These are phyloP conservation scores for Phoenix roebelenii DNA, from an alignment of 176 grass and related monocot species.

Conservation along the genomic window DNA sequence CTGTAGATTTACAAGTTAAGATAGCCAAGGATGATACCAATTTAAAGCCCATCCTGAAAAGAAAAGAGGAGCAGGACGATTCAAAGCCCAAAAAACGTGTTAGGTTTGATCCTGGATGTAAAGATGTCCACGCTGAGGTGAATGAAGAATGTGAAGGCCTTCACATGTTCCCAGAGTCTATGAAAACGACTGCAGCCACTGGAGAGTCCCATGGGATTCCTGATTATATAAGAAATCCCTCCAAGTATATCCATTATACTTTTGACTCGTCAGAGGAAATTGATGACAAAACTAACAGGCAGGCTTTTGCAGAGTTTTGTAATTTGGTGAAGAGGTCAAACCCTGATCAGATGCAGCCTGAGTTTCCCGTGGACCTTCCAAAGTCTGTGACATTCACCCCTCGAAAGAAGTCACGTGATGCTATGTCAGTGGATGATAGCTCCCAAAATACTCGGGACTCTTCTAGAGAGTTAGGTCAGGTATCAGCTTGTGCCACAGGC, in stretches of 20 bases:
- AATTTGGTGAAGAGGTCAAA: conserved; percentile 49
- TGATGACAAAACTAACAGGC: conserved; percentile 53
- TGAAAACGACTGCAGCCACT: conserved; percentile 23
- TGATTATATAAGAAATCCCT: conserved; percentile 77
- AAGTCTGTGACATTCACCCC: conserved; percentile 59
- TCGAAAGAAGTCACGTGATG: conserved; percentile 59
- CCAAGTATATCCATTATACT: conserved; percentile 83
- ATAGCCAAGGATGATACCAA: conserved; percentile 31
- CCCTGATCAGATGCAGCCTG: conserved; percentile 17
- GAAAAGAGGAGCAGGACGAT: conserved; percentile 46
- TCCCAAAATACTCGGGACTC: conserved; percentile 16
- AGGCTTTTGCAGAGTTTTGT: conserved; percentile 64
- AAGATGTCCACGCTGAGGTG: conserved; percentile 30
- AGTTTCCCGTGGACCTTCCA: conserved; percentile 44
- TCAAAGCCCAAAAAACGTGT: conserved; percentile 86
- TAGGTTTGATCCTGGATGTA: conserved; percentile 56
- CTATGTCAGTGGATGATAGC: conserved; percentile 55
- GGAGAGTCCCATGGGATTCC: conserved; percentile 34
- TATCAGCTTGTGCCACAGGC: not conserved
- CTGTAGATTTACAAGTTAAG: conserved; percentile 16
- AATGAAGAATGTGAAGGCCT: conserved; percentile 40
- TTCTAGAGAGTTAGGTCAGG: not conserved
- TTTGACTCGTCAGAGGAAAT: conserved; percentile 35
- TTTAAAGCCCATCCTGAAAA: conserved; percentile 90
- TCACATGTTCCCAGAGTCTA: conserved; percentile 37